Percentiles rank a stretch among this genome's conserved stretches.
Conservation (phyloP, 495 filamentous ascomycete genomes). For the Penicillium goetzii region DNA sequence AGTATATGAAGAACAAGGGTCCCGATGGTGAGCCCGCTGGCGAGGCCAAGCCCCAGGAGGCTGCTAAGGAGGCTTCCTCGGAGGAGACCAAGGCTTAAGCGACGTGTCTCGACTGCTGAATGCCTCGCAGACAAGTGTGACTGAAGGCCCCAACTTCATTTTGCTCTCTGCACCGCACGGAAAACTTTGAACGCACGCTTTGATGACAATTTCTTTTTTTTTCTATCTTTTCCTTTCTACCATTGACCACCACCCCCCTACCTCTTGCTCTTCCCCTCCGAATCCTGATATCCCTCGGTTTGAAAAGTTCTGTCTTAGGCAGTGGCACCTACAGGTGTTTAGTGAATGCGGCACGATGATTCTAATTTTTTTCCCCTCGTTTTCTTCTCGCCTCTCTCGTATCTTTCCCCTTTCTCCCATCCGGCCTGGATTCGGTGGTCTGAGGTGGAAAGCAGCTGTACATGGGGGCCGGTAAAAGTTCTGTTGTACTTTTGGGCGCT, state of each 20-base stretch:
- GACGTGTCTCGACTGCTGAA: constrained; percentile 29
- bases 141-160: not conserved
- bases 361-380: constrained; percentile 23
- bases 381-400: constrained; percentile 9
- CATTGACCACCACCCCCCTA: constrained; percentile 20
- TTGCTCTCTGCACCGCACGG: constrained; percentile 31
- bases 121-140: constrained; percentile 21
- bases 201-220: constrained; percentile 47
- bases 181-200: constrained; percentile 45
- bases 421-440: constrained; percentile 7
- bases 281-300: constrained; percentile 58
- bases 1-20: constrained; percentile 86
- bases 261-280: constrained; percentile 33
- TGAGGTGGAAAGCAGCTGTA: constrained; percentile 10
- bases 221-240: constrained; percentile 33
- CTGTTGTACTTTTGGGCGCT: constrained; percentile 18
- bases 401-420: constrained; percentile 7
- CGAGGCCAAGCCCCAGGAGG: constrained; percentile 51
- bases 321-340: constrained; percentile 42
- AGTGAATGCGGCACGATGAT: constrained; percentile 42
- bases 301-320: constrained; percentile 51
- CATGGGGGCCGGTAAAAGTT: constrained; percentile 32
- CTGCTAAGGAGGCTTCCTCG: constrained; percentile 44
- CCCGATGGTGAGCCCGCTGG: constrained; percentile 42
- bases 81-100: constrained; percentile 56